Evolutionary conservation across 1,284 basidiomycete species (phyloP), one percentile per base, ranked within the genome.

Genomic region (Austroboletus rostrupii): DNA sequence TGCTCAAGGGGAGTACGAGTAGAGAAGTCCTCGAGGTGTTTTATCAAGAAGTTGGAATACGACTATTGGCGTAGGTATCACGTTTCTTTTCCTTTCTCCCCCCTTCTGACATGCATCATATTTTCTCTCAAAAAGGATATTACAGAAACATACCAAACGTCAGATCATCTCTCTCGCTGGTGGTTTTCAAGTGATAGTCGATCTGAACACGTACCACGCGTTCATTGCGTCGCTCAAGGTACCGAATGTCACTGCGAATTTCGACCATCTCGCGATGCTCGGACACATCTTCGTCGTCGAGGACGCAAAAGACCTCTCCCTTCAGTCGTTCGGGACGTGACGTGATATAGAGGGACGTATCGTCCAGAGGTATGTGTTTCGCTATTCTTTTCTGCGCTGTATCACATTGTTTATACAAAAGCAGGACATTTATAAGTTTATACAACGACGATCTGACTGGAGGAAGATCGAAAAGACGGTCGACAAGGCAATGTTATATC

Each of bases 21-120:
- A 92, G 93, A 67, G 94, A 97, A 57, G 92, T 99, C 2, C 72
- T 99, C 19, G 96, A 98, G 61, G 94, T 99, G 2, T 98, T 99
- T 69, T 92, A 98, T 66, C 90, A 96, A 70, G 96, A 99, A 69
- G 89, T 99, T 42, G 94, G 95, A 1, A 85, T 97, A 53, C 83
- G 97, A 21, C 70, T 99, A 17, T 90, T 97, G 62, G 84, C 81
- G 95, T 97, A 43, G 54, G 76, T 70, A 1, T 33, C 51, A 26
- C 6, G 23, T 26, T 26, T 26, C 23, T 5, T 26, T 26, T 26
- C n/a, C n/a, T 26, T 8, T 26, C 23, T 8, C 9, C 6, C 9
- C 6, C 3, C 9, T 7, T 26, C 23, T 26, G 23, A 26, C 23
- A 26, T 26, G 23, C 23, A 26, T 7, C 23, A 8, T 26, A 26